These are phyloP conservation scores for Inosperma sp. DNA, from an alignment of 768 basidiomycete species.

Conservation along the genomic window DNA sequence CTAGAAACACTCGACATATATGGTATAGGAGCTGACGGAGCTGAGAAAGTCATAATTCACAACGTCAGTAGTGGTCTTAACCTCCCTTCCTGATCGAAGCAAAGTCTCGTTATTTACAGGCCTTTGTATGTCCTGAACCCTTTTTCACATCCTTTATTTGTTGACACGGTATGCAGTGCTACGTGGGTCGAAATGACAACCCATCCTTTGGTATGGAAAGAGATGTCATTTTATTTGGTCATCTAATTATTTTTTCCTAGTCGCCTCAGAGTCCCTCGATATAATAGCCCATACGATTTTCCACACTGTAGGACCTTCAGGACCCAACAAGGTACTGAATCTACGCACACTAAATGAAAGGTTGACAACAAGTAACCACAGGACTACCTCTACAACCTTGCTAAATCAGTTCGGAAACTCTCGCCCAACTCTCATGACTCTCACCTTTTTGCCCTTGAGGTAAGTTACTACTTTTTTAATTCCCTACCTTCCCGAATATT, in stretches of 20 bases:
- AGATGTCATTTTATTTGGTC: background rate
- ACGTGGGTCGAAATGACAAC: conserved; percentile 83
- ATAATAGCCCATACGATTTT: conserved; percentile 65
- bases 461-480: conserved; percentile 25
- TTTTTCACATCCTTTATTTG: background rate
- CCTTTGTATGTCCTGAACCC: conserved; percentile 39
- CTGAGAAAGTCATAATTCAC: conserved; percentile 52
- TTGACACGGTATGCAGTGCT: too few relatives aligned
- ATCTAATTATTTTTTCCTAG: conserved; percentile 34
- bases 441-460: conserved; percentile 75
- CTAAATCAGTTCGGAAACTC: conserved; percentile 65
- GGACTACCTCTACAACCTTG: conserved; percentile 86
- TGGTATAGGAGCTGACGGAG: conserved; percentile 47
- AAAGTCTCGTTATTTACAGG: conserved; percentile 32
- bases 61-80: conserved; percentile 35
- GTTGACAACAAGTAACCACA: conserved; percentile 23
- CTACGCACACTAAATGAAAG: background rate
- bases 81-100: background rate
- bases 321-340: conserved; percentile 70
- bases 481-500: background rate
- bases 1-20: conserved; percentile 74
- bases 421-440: conserved; percentile 72
- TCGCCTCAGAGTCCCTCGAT: conserved; percentile 79
- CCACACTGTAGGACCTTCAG: conserved; percentile 78
- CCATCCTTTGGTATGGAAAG: conserved; percentile 73